Percentiles rank a stretch among this genome's conserved stretches.
phyloP scores from a whole-genome alignment of 1,284 basidiomycete species.

The Malassezia sympodialis region DNA sequence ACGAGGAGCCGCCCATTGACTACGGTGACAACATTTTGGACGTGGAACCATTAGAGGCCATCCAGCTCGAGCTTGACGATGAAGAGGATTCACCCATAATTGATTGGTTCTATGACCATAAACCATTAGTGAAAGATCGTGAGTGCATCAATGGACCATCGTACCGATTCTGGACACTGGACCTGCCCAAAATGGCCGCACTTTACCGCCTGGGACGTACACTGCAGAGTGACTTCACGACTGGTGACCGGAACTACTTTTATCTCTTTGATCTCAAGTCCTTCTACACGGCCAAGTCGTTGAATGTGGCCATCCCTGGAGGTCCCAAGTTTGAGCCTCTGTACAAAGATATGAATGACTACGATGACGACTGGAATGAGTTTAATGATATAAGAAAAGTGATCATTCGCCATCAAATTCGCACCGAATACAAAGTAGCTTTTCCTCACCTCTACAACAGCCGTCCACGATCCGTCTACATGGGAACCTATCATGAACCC shows the following conservation, averaged over 20 bases:
- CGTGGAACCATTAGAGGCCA: constrained; percentile 93
- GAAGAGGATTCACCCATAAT: constrained; percentile 88
- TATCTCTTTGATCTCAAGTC: constrained; percentile 96
- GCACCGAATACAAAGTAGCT: constrained; percentile 98
- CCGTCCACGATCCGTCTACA: constrained; percentile 82
- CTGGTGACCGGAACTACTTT: constrained; percentile 63
- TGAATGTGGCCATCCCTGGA: constrained; percentile 97
- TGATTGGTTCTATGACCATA: constrained; percentile 98
- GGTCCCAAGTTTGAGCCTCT: constrained; percentile 73
- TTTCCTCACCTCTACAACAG: constrained; percentile 99
- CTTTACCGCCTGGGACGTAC: constrained; percentile 90
- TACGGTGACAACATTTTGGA: constrained; percentile 82
- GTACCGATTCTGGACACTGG: constrained; percentile 85
- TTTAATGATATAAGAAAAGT: constrained; percentile 99
- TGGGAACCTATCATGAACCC: constrained; percentile 81
- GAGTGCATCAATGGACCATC: constrained; percentile 76
- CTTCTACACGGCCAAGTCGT: constrained; percentile 88
- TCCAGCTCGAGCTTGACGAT: constrained; percentile 88
- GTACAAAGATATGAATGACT: constrained; percentile 81
- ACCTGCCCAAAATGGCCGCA: constrained; percentile 89
- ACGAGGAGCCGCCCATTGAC: constrained; percentile 68
- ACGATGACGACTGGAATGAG: constrained; percentile 99
- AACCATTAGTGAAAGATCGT: constrained; percentile 75
- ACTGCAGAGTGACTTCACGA: constrained; percentile 80
- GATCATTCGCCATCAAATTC: constrained; percentile 95